Evolutionary conservation across 2,329 filamentous ascomycete species (phyloP), one percentile per base, ranked within the genome.

Genomic region (Botrytis aclada): DNA sequence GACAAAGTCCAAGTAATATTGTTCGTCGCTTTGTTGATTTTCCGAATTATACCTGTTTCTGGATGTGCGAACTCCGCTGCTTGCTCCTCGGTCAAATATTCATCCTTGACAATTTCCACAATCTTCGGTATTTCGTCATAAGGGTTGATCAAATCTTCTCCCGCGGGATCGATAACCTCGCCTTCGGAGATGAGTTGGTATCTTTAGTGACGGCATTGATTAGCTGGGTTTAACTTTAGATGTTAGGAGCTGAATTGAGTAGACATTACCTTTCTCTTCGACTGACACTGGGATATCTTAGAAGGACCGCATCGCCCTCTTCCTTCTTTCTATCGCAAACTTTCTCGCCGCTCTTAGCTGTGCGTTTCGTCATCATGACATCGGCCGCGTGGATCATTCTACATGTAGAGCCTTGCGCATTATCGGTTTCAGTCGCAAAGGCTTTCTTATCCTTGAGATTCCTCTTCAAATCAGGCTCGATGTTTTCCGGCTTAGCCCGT

Each of bases 281-380:
- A 72, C 89, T 88, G 75, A 86, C 85, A 81, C 93, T 95, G 16
- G 96, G 95, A 82, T 98, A 98, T 81, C 96, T 93, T 77, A 98
- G 84, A 79, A 90, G 85, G 74, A 97, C 88, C 18, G 82, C 84
- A 10, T 90, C 85, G 73, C 89, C 84, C 65, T 84, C 82, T 18
- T 60, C 51, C 65, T 54, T 54, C 66, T 54, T 65, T n/a, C 47
- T 71, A 83, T 82, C 4, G 85, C 83, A 56, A 84, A 39, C 45
- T 16, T 54, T 84, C 74, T 87, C 83, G 20, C 85, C 84, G 1
- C 85, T 85, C 41, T 85, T 84, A 74, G 86, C 88, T 60, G 85
- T 86, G 9, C 84, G 83, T 63, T 70, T 84, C 82, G 34, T 86
- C 81, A 62, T 86, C 86, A 34, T 71, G 22, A 90, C 84, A 76